Percentiles rank a stretch among this genome's conserved stretches.
Conservation (phyloP, 768 basidiomycete genomes). For the Tricholoma furcatifolium region DNA sequence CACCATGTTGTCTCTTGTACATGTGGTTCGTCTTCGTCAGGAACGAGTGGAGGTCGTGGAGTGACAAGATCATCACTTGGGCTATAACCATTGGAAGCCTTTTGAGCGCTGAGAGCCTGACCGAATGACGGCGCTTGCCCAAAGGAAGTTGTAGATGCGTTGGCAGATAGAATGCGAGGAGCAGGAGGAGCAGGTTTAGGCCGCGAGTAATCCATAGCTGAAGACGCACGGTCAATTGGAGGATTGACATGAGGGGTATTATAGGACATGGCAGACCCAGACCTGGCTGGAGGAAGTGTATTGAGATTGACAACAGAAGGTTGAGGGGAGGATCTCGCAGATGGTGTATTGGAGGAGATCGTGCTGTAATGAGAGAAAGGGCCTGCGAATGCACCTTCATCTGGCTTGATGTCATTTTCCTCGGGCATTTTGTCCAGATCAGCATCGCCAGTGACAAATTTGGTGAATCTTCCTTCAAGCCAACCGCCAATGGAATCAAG, state of each 20-base stretch:
- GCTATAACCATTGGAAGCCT: conserved; percentile 27
- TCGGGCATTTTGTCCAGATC: conserved; percentile 45
- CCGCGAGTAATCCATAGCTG: conserved; percentile 73
- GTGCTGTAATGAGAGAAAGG: conserved; percentile 93
- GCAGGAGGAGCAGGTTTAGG: conserved; percentile 49
- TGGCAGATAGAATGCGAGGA: conserved; percentile 53
- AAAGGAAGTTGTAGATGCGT: conserved; percentile 51
- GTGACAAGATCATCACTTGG: conserved; percentile 31
- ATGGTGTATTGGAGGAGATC: conserved; percentile 79
- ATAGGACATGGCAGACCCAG: conserved; percentile 71
- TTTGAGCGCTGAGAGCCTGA: conserved; percentile 37
- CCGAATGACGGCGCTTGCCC: conserved; percentile 37
- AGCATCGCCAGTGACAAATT: conserved; percentile 92
- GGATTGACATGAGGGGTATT: conserved; percentile 43
- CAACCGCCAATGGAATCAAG: conserved; percentile 90
- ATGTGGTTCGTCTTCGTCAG: conserved; percentile 31
- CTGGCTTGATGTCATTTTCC: conserved; percentile 33
- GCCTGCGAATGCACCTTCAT: conserved; percentile 53
- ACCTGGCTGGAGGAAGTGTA: conserved; percentile 50
- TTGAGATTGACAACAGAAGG: conserved; percentile 46
- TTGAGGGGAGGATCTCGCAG: conserved; percentile 76
- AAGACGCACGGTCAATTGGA: conserved; percentile 70
- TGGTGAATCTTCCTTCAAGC: conserved; percentile 89
- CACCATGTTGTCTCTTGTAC: conserved; percentile 60
- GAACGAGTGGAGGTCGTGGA: conserved; percentile 26